Evolutionary conservation across 2,329 filamentous ascomycete species (phyloP).

Genomic region (Escovopsis sp.): DNA sequence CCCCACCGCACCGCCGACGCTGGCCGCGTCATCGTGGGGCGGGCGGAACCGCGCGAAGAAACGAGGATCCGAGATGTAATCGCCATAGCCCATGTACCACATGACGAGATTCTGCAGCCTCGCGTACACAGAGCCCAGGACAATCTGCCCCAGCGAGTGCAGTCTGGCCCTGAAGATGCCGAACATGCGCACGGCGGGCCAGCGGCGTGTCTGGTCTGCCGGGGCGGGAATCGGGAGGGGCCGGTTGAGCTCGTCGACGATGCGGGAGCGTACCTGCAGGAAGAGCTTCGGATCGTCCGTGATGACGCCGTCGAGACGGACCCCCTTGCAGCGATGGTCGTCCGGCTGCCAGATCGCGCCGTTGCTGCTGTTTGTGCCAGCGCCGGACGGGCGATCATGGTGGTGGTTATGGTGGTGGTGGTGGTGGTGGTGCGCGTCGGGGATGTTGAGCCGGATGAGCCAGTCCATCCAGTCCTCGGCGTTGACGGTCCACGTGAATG

Average conservation of each 20-base stretch:
- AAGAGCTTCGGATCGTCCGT: constrained; percentile 68
- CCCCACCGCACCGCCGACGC: too few relatives aligned
- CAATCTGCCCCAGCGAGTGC: too few relatives aligned
- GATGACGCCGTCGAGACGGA: constrained; percentile 59
- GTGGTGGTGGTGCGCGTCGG: background rate
- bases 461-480: constrained; percentile 66
- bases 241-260: constrained; percentile 20
- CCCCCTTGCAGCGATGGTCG: background rate
- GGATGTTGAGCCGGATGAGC: constrained; percentile 37
- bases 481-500: constrained; percentile 85
- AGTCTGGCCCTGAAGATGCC: constrained; percentile 7
- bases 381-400: too few relatives aligned
- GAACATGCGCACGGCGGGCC: background rate
- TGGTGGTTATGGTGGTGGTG: too few relatives aligned
- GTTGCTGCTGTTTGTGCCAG: too few relatives aligned
- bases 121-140: too few relatives aligned
- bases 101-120: too few relatives aligned
- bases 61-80: too few relatives aligned
- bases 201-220: background rate
- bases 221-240: constrained; percentile 1
- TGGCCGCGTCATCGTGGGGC: too few relatives aligned
- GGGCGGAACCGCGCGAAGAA: too few relatives aligned
- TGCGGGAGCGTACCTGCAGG: constrained; percentile 39
- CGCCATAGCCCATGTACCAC: too few relatives aligned
- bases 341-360: too few relatives aligned